phyloP scores from a whole-genome alignment of 2,329 filamentous ascomycete genomes.

The Parasarocladium wereldwijsianum region DNA sequence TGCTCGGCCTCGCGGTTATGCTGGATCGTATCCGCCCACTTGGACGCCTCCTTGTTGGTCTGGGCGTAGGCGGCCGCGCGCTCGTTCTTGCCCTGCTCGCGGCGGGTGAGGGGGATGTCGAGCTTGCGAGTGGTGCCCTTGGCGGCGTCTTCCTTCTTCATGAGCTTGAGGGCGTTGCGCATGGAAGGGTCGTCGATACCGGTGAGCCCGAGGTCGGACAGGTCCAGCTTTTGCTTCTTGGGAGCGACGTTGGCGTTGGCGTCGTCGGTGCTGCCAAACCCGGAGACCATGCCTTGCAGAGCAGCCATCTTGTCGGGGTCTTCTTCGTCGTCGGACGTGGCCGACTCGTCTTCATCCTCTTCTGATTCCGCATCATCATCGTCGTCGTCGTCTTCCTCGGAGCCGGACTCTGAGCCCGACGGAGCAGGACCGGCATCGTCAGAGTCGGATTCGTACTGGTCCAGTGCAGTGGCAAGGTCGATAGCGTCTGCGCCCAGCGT shows the following conservation, averaged over 20 bases:
- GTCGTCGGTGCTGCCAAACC: slow-evolving; percentile 42
- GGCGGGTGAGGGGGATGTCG: slow-evolving; percentile 66
- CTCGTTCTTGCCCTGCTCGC: slow-evolving; percentile 75
- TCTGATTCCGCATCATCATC: slow-evolving; percentile 31
- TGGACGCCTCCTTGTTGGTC: slow-evolving; percentile 76
- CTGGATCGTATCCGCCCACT: slow-evolving; percentile 93
- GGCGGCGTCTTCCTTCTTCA: slow-evolving; percentile 47
- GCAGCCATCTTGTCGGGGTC: slow-evolving; percentile 46
- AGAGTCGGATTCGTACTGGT: slow-evolving; percentile 35
- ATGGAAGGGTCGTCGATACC: slow-evolving; percentile 59
- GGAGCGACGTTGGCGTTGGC: slow-evolving; percentile 40
- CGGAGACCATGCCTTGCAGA: slow-evolving; percentile 54
- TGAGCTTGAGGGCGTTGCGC: slow-evolving; percentile 65
- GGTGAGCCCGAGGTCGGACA: slow-evolving; percentile 59
- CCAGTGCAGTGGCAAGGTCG: slow-evolving; percentile 40
- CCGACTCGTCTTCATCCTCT: slow-evolving; percentile 30
- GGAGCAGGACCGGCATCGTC: slow-evolving; percentile 30
- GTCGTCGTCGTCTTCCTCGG: slow-evolving; percentile 25
- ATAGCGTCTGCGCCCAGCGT: slow-evolving; percentile 45
- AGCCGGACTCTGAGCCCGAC: slow-evolving; percentile 26
- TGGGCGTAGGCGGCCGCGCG: slow-evolving; percentile 75
- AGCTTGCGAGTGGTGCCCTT: slow-evolving; percentile 48
- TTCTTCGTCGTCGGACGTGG: slow-evolving; percentile 32
- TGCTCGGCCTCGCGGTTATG: slow-evolving; percentile 85
- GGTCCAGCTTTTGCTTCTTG: slow-evolving; percentile 51